Evolutionary conservation across 2,329 filamentous ascomycete species (phyloP), one percentile per base, ranked within the genome.

Genomic region (Eurotiales sp.): DNA sequence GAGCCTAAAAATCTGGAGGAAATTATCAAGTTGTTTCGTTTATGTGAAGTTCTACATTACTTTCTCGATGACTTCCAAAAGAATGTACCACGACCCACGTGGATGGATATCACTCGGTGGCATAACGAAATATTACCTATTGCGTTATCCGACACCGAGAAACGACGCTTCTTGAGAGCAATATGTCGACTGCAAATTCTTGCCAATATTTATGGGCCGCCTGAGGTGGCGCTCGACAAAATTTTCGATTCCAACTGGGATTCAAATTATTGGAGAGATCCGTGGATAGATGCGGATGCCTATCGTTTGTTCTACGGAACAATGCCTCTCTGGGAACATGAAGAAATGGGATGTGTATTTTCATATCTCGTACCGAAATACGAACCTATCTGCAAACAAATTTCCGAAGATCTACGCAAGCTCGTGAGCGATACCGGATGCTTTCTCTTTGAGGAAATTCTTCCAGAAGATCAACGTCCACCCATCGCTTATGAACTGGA

Each of bases 111-210:
- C 37, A 14, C n/a, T 37, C 11, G 41, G 44, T 50, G 47, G 40
- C 15, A 17, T 17, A 11, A 25, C 10, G 14, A 36, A 17, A 36
- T 32, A 5, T 5, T 34, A n/a, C 46, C 37, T 43, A 4, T 42
- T 5, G n/a, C 5, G 2, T 36, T 50, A 8, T 50, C 47, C 8
- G 3, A 12, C 4, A 27, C 15, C 12, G 47, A 50, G 14, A 44
- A 29, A 14, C 5, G 32, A 22, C 47, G 30, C 17, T 44, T 50
- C 15, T 8, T 44, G 17, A 44, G 47, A 29, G 47, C 40, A 6
- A 10, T 50, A 43, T 44, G 40, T 34, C 40, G 47, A 50, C n/a
- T 50, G 11, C 47, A 50, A 21, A 44, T 25, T 12, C 19, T 50
- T 14, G 30, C 40, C 15, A 50, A 50, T 44, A 29, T 50, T 22